Percentiles rank a stretch among this genome's conserved stretches.
Evolutionary conservation across 1,284 basidiomycete species (phyloP).

Genomic region (Ganoderma leucocontextum): DNA sequence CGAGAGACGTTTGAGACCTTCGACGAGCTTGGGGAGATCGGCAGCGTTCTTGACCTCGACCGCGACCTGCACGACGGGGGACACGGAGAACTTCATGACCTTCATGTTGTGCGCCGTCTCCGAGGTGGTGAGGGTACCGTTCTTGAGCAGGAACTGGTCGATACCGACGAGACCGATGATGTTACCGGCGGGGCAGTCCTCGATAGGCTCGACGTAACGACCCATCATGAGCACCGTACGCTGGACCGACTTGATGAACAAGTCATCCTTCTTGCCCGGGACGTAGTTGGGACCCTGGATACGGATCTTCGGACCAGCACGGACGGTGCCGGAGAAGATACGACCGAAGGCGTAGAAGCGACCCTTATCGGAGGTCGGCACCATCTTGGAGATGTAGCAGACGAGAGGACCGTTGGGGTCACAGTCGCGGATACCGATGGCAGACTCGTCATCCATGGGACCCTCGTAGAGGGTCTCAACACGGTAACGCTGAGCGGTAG

Average conservation of each 20-base stretch:
- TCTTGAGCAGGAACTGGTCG: slow-evolving; percentile 99
- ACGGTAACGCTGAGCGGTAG: slow-evolving; percentile 97
- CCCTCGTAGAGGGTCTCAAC: slow-evolving; percentile 99
- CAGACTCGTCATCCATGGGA: slow-evolving; percentile 99
- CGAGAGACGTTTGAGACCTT: slow-evolving; percentile 99
- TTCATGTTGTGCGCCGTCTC: slow-evolving; percentile 99
- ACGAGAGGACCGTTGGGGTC: slow-evolving; percentile 97
- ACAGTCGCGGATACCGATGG: slow-evolving; percentile 98
- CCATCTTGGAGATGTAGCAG: slow-evolving; percentile 99
- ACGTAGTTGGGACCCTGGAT: slow-evolving; percentile 99
- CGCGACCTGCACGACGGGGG: slow-evolving; percentile 98
- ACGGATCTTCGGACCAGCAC: slow-evolving; percentile 97
- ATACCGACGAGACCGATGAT: slow-evolving; percentile 99
- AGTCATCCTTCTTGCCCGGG: slow-evolving; percentile 98
- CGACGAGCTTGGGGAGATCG: slow-evolving; percentile 99
- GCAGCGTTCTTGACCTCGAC: slow-evolving; percentile 99
- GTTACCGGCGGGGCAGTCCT: slow-evolving; percentile 99
- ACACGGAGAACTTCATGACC: slow-evolving; percentile 99
- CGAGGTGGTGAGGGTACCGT: slow-evolving; percentile 95
- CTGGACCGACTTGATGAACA: slow-evolving; percentile 98
- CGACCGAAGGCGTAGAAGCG: slow-evolving; percentile 99
- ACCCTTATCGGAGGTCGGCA: slow-evolving; percentile 99
- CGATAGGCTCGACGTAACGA: slow-evolving; percentile 97
- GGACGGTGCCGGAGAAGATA: slow-evolving; percentile 99
- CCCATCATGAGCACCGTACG: slow-evolving; percentile 99